Evolutionary conservation across 306 rosid genomes (phyloP), one percentile per base, ranked within the genome.

Genomic region (Sophora flavescens): DNA sequence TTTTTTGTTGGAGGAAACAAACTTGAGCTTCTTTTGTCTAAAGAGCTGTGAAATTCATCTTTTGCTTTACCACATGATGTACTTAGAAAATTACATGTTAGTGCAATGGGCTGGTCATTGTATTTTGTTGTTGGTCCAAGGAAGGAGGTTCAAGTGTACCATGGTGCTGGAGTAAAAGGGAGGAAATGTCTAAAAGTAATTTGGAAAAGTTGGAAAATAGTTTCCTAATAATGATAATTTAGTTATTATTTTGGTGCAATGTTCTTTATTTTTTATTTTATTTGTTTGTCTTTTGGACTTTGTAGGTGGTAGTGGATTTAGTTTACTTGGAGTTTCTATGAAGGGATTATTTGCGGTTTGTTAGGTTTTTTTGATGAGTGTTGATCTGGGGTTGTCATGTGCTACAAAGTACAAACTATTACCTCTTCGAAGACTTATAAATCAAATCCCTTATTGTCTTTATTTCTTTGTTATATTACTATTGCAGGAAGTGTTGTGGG

Each of bases 261-360:
- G 78, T 82, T 77, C 50, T 33, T 57, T 22, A 22, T 53, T 35
- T 52, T n/a, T 70, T 54, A 17, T 8, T 38, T 5, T 70, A 32
- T 63, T 16, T 63, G 3, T 4, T 32, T 59, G 41, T 68, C 14
- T 35, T 70, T 14, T 82, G 65, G 83, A 64, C 42, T 62, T 81
- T 85, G 87, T 86, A 80, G 93, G 87, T 89, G 38, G 77, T 84
- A 83, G 93, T 89, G 93, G 88, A 65, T 89, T 70, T 87, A 26
- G 91, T 83, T 84, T 68, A 78, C 69, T 53, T 63, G 70, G 85
- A 66, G 87, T 89, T 87, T 81, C 89, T 81, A 87, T 78, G 67
- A 85, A 87, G 89, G 81, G 79, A 89, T 72, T 80, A 78, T 79
- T 56, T 85, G 78, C 47, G 56, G 67, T 81, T 78, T 72, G 84